Conservation (phyloP, 78 protist species). For the Protostelium mycophagum region DNA sequence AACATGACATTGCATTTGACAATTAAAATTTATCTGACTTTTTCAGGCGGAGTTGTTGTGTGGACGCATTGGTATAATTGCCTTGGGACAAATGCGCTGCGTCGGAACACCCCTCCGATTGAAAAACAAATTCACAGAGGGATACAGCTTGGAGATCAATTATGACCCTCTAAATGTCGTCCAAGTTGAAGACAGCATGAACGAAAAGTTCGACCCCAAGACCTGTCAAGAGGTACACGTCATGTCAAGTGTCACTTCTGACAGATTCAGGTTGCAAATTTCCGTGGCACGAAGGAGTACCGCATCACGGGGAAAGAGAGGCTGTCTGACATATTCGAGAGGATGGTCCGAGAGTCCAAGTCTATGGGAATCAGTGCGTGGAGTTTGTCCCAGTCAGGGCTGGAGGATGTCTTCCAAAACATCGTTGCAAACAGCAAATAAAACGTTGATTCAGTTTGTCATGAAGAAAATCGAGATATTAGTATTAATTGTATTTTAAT, state of each 20-base stretch:
- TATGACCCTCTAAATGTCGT: slow-evolving; percentile 8
- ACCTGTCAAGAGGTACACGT: not conserved
- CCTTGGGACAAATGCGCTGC: slow-evolving; percentile 59
- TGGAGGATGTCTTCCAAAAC: slow-evolving; percentile 57
- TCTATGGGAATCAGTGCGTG: not conserved
- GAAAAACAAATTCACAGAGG: slow-evolving; percentile 67
- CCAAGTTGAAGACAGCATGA: slow-evolving; percentile 3
- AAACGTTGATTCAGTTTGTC: too few relatives aligned
- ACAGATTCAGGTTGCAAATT: not conserved
- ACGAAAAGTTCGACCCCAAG: not conserved
- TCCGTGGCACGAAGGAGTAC: slow-evolving; percentile 14
- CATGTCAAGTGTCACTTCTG: not conserved
- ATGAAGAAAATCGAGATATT: too few relatives aligned
- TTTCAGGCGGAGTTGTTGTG: slow-evolving; percentile 53
- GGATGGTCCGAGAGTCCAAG: not conserved
- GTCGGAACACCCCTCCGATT: slow-evolving; percentile 67
- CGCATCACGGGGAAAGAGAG: slow-evolving; percentile 10
- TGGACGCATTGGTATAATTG: slow-evolving; percentile 75
- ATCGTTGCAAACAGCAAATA: slow-evolving; percentile 24
- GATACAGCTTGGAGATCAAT: slow-evolving; percentile 52
- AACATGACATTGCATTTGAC: too few relatives aligned
- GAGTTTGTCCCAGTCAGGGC: slow-evolving; percentile 30
- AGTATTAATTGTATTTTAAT: too few relatives aligned
- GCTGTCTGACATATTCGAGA: slow-evolving; percentile 16
- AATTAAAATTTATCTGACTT: not conserved